These are phyloP conservation scores for Anthracocystis walkeri DNA, from an alignment of 1,284 basidiomycete genomes.

Conservation along the genomic window DNA sequence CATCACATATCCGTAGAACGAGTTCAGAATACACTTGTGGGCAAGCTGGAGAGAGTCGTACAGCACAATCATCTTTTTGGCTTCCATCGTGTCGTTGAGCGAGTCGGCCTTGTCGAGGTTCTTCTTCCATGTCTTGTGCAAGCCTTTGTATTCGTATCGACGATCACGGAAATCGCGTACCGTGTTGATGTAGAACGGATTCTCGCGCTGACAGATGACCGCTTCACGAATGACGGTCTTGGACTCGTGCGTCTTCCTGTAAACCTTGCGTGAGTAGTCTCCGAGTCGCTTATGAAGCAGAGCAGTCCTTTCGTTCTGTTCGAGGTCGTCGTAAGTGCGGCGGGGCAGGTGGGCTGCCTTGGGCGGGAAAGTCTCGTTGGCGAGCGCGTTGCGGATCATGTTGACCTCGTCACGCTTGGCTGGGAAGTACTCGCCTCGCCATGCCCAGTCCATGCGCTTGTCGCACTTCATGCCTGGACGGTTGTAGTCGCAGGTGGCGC, in stretches of 20 bases:
- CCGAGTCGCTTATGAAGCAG: constrained; percentile 95
- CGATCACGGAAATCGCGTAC: constrained; percentile 97
- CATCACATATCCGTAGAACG: constrained; percentile 99
- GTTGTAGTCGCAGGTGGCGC: constrained; percentile 98
- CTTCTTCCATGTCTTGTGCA: constrained; percentile 99
- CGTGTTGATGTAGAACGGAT: constrained; percentile 99
- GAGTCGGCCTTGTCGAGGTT: constrained; percentile 83
- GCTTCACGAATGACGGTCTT: constrained; percentile 93
- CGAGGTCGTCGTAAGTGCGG: constrained; percentile 86
- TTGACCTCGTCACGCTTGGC: constrained; percentile 98
- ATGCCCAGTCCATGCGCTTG: constrained; percentile 94
- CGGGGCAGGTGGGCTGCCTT: constrained; percentile 80
- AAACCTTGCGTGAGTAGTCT: constrained; percentile 98
- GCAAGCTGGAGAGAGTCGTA: constrained; percentile 99
- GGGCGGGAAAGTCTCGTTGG: constrained; percentile 91
- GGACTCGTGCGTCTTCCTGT: constrained; percentile 99
- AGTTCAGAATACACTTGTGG: constrained; percentile 99
- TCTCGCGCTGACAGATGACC: constrained; percentile 97
- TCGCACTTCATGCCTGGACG: constrained; percentile 95
- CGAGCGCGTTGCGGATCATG: constrained; percentile 97
- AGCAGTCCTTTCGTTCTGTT: constrained; percentile 87
- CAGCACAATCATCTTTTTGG: constrained; percentile 99
- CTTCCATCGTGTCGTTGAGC: constrained; percentile 90
- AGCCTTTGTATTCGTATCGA: constrained; percentile 98
- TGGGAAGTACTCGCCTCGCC: constrained; percentile 98